Base-by-base conservation (phyloP, 257 asterid genomes). In the Marsdenia floribunda region DNA sequence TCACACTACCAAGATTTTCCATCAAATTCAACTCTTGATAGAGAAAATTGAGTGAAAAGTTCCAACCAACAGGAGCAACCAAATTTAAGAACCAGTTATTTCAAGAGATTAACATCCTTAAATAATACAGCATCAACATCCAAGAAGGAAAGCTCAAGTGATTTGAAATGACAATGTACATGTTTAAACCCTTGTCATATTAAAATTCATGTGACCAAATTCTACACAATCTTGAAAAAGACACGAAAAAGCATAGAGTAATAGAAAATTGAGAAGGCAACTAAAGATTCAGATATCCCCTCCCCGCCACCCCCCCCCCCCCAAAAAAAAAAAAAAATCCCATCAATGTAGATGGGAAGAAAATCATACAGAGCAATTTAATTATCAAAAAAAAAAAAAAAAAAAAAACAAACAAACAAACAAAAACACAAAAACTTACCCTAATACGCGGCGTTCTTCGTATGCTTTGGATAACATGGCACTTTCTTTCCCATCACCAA, bases 401-500 rank as follows among this genome's bases (percentile, higher is more conserved):
- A 38, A 38, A 35, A n/a, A n/a, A n/a, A n/a, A n/a, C n/a, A n/a
- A n/a, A n/a, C n/a, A n/a, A n/a, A n/a, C n/a, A n/a, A n/a, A n/a
- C n/a, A n/a, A n/a, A n/a, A n/a, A n/a, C n/a, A 67, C 33, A 50
- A 49, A 35, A 70, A 26, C 69, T 67, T 81, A 95, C 99, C 98
- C 99, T 68, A 92, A 68, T 74, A 92, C 90, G 68, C 89, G 93
- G 77, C 79, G 86, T 73, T 92, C 99, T 79, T 92, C 87, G 42
- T 90, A 82, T 50, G 90, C 85, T 87, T 87, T 89, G 37, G 99
- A 83, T 3, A 92, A 78, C 82, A 80, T 75, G 65, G 74, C 76
- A 70, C 96, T 96, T 68, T 89, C 96, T 49, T 84, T 91, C 29
- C 96, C 99, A 85, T 89, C 97, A 53, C 93, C 90, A 68, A 93